A percentile compares a stretch with the other conserved stretches of the same genome.
These are phyloP conservation scores for Epichloe amarillans DNA, from an alignment of 2,329 filamentous ascomycete species.

Conservation along the genomic window DNA sequence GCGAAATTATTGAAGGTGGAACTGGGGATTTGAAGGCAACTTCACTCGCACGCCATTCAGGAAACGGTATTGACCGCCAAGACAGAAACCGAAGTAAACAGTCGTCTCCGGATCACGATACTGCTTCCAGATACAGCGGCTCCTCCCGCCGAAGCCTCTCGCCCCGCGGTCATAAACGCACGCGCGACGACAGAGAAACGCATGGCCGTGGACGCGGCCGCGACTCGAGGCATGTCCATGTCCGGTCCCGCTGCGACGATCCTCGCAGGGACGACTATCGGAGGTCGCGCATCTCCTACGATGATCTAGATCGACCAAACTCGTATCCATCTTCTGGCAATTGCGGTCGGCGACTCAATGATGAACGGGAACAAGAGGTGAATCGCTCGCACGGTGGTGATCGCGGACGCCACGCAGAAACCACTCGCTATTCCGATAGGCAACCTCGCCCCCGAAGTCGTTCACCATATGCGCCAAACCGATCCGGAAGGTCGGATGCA, in stretches of 20 bases:
- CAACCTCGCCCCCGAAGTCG: slow-evolving; percentile 41
- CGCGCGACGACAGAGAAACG: slow-evolving; percentile 47
- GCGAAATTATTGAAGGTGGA: slow-evolving; percentile 69
- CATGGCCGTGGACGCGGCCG: slow-evolving; percentile 28
- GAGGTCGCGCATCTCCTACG: slow-evolving; percentile 36
- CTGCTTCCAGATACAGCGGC: slow-evolving; percentile 28
- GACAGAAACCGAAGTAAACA: slow-evolving; percentile 61
- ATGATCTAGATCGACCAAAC: slow-evolving; percentile 41
- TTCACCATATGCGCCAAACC: slow-evolving; percentile 31
- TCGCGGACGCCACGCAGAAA: slow-evolving; percentile 24
- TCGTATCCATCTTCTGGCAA: slow-evolving; percentile 13
- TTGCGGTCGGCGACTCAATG: slow-evolving; percentile 8
- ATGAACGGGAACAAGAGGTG: slow-evolving; percentile 28
- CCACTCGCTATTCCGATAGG: slow-evolving; percentile 30
- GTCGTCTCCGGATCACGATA: slow-evolving; percentile 43
- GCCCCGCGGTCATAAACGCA: slow-evolving; percentile 54
- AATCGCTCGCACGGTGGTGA: slow-evolving; percentile 11
- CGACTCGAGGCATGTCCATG: slow-evolving; percentile 47
- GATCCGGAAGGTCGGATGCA: slow-evolving; percentile 22
- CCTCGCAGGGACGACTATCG: slow-evolving; percentile 32
- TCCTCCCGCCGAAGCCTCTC: slow-evolving; percentile 39
- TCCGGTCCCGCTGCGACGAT: slow-evolving; percentile 51
- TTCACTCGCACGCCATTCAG: slow-evolving; percentile 63
- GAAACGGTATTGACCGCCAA: slow-evolving; percentile 82
- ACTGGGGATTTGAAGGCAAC: slow-evolving; percentile 65